A percentile compares a stretch with the other conserved stretches of the same genome.
Evolutionary conservation across 1,284 basidiomycete genomes (phyloP).

Genomic region (Neolentinus lepideus): DNA sequence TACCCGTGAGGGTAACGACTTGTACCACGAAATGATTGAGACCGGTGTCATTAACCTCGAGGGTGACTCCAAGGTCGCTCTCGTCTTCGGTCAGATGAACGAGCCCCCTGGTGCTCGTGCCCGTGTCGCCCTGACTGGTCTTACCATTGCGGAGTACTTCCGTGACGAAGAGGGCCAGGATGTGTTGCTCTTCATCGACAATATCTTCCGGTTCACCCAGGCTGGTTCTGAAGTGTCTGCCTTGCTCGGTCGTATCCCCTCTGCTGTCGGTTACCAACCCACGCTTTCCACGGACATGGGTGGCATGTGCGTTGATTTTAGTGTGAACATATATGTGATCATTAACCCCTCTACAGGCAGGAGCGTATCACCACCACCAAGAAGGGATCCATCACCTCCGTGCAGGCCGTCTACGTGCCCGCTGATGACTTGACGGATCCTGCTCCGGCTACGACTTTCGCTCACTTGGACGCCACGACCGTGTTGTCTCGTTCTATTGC

Average conservation of each 20-base stretch:
- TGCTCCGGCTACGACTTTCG: constrained; percentile 98
- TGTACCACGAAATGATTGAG: constrained; percentile 99
- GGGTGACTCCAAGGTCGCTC: constrained; percentile 98
- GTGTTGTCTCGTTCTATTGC: constrained; percentile 98
- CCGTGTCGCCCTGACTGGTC: constrained; percentile 97
- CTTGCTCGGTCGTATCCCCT: constrained; percentile 98
- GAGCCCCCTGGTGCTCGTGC: constrained; percentile 99
- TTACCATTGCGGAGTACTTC: constrained; percentile 99
- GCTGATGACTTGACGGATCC: constrained; percentile 99
- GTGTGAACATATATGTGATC: constrained; percentile 1
- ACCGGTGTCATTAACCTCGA: constrained; percentile 99
- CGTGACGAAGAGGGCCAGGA: constrained; percentile 99
- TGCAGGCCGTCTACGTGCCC: constrained; percentile 99
- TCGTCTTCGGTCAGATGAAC: constrained; percentile 99
- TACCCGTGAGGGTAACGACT: constrained; percentile 99
- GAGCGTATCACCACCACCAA: constrained; percentile 99
- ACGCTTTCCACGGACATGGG: constrained; percentile 99
- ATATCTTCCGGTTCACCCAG: constrained; percentile 99
- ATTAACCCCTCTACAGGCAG: constrained; percentile 49
- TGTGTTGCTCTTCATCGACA: constrained; percentile 99
- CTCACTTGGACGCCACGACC: constrained; percentile 99
- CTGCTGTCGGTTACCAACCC: constrained; percentile 99
- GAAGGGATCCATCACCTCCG: constrained; percentile 99
- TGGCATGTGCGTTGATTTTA: constrained; percentile 75
- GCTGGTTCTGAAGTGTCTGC: constrained; percentile 99